These are phyloP conservation scores for Asterionellopsis glacialis DNA, from an alignment of 108 stramenopile genomes.

Conservation along the genomic window DNA sequence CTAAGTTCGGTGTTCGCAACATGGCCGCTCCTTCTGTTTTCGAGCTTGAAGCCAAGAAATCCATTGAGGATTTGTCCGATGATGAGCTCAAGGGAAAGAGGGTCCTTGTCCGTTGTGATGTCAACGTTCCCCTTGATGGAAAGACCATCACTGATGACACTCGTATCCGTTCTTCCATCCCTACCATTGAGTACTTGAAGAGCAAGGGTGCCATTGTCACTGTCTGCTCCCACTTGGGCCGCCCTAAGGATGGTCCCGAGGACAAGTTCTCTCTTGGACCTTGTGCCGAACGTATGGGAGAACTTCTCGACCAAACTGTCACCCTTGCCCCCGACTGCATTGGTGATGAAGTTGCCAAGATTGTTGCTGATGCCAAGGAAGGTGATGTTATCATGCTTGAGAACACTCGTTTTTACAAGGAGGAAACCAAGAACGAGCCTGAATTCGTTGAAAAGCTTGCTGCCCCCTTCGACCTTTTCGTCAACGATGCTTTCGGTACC, in stretches of 20 bases:
- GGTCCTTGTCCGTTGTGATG: slow-evolving; percentile 95
- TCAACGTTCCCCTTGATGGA: slow-evolving; percentile 97
- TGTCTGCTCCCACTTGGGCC: slow-evolving; percentile 98
- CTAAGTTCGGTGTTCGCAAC: slow-evolving; percentile 72
- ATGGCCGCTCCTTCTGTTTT: slow-evolving; percentile 30
- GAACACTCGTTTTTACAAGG: slow-evolving; percentile 99
- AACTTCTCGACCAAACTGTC: slow-evolving; percentile 91
- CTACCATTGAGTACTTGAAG: slow-evolving; percentile 97
- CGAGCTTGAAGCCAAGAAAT: slow-evolving; percentile 92
- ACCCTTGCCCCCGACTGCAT: slow-evolving; percentile 96
- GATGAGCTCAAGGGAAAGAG: slow-evolving; percentile 95
- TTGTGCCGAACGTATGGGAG: slow-evolving; percentile 91
- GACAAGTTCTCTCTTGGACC: slow-evolving; percentile 98
- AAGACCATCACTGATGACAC: slow-evolving; percentile 98
- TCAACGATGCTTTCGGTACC: slow-evolving; percentile 99
- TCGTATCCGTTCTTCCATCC: slow-evolving; percentile 97
- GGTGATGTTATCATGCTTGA: slow-evolving; percentile 98
- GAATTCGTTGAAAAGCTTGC: slow-evolving; percentile 91
- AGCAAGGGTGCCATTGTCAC: slow-evolving; percentile 96
- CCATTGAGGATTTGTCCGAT: slow-evolving; percentile 90
- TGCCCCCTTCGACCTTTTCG: slow-evolving; percentile 89
- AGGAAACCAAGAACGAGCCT: slow-evolving; percentile 92
- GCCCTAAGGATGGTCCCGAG: slow-evolving; percentile 96
- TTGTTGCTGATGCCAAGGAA: slow-evolving; percentile 73
- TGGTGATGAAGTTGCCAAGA: slow-evolving; percentile 88